A percentile compares a stretch with the other conserved stretches of the same genome.
Evolutionary conservation across 2,329 filamentous ascomycete genomes (phyloP).

Genomic region (Zymoseptoria passerinii): DNA sequence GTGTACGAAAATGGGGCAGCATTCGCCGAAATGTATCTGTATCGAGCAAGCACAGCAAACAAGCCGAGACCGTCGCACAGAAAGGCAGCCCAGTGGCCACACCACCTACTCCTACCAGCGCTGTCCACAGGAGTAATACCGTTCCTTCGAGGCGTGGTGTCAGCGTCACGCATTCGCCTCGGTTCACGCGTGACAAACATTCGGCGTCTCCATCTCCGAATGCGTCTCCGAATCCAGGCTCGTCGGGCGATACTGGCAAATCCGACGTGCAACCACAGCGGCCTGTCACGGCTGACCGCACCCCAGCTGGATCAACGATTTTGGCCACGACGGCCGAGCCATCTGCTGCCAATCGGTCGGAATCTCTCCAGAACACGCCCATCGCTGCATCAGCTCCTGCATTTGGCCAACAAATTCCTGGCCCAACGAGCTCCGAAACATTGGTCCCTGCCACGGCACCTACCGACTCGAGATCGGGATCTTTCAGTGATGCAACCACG

Average conservation of each 20-base stretch:
- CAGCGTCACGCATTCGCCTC: constrained; percentile 58
- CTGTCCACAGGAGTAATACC: constrained; percentile 78
- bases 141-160: constrained; percentile 69
- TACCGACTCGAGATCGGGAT: constrained; percentile 33
- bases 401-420: constrained; percentile 5
- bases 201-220: constrained; percentile 46
- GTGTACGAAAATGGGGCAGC: constrained; percentile 69
- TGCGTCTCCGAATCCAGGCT: constrained; percentile 6
- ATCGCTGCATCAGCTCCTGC: constrained; percentile 24
- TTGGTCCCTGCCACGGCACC: constrained; percentile 16
- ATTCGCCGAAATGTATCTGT: constrained; percentile 84
- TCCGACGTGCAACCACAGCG: not conserved
- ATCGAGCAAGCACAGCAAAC: constrained; percentile 76
- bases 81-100: constrained; percentile 52
- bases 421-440: not conserved
- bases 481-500: constrained; percentile 33
- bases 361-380: constrained; percentile 26
- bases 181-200: constrained; percentile 51
- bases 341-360: constrained; percentile 15
- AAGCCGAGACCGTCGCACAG: constrained; percentile 62
- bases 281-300: not conserved
- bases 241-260: constrained; percentile 5
- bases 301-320: constrained; percentile 2
- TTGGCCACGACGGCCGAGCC: constrained; percentile 10
- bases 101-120: constrained; percentile 31